Conservation (phyloP, 148 eudicot genomes). For the Nyssa sinensis region DNA sequence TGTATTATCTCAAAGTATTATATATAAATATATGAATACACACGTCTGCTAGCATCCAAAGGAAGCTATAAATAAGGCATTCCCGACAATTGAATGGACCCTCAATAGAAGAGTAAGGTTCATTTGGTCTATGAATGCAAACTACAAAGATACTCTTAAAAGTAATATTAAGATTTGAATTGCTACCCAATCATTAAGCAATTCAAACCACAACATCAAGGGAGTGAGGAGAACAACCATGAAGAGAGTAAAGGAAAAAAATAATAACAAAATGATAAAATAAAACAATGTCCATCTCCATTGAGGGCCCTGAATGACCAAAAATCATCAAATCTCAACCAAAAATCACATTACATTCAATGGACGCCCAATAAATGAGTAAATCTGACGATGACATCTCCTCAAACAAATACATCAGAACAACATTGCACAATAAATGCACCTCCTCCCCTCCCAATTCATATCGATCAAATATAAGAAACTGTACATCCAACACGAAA, state of each 20-base stretch:
- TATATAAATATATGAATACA: too few relatives aligned
- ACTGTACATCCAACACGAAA: too few relatives aligned
- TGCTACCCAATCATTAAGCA: neutral
- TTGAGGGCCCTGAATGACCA: neutral
- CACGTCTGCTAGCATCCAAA: too few relatives aligned
- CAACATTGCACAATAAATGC: too few relatives aligned
- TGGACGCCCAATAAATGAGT: neutral
- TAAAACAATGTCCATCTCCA: neutral
- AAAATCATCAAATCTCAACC: neutral
- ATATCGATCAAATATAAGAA: neutral
- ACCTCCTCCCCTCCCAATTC: neutral
- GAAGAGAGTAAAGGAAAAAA: neutral
- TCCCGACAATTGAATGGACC: too few relatives aligned
- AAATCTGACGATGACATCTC: too few relatives aligned
- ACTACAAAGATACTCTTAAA: neutral
- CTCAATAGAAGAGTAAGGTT: too few relatives aligned
- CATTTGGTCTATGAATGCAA: too few relatives aligned
- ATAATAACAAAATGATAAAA: neutral
- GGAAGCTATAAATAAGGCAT: too few relatives aligned
- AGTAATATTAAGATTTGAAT: neutral
- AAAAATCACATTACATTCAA: neutral
- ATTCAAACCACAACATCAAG: neutral
- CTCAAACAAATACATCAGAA: neutral
- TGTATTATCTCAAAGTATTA: too few relatives aligned
- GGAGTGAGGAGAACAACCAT: neutral